Percentiles rank a stretch among this genome's conserved stretches.
These are phyloP conservation scores for Xylariaceae sp. DNA, from an alignment of 2,329 filamentous ascomycete species.

Conservation along the genomic window DNA sequence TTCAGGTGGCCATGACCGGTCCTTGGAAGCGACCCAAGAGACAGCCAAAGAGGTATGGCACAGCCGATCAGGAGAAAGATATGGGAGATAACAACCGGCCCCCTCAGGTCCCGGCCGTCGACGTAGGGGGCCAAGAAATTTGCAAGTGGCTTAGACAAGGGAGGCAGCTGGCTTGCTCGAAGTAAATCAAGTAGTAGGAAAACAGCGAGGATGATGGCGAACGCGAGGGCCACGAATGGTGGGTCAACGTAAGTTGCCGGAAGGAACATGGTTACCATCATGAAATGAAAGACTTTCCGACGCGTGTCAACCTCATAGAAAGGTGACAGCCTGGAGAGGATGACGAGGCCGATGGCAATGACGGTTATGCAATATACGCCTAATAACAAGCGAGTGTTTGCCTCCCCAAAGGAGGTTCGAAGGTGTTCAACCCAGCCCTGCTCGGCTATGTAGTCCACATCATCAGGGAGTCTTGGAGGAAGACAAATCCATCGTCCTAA, in stretches of 20 bases:
- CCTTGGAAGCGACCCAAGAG: conserved; percentile 72
- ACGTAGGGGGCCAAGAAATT: conserved; percentile 91
- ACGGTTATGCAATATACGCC: conserved; percentile 75
- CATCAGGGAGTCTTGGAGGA: conserved; percentile 52
- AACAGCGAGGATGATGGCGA: conserved; percentile 78
- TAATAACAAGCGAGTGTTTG: conserved; percentile 81
- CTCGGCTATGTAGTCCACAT: conserved; percentile 37
- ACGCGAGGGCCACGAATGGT: conserved; percentile 77
- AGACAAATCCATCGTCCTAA: conserved; percentile 79
- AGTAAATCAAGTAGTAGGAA: conserved; percentile 91
- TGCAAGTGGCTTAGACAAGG: conserved; percentile 83
- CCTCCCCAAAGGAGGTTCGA: conserved; percentile 71
- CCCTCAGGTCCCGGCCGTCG: conserved; percentile 89
- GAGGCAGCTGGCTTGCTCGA: conserved; percentile 88
- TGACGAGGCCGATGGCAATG: conserved; percentile 71
- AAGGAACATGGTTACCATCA: conserved; percentile 96
- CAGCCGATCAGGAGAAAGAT: conserved; percentile 96
- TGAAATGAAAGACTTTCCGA: conserved; percentile 96
- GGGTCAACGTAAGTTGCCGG: conserved; percentile 88
- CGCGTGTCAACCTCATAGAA: conserved; percentile 93
- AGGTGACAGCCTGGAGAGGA: conserved; percentile 76
- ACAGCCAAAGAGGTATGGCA: conserved; percentile 91
- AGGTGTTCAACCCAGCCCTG: conserved; percentile 68
- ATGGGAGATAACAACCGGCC: conserved; percentile 93
- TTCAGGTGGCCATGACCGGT: conserved; percentile 59